These are phyloP conservation scores for Diplodia scrobiculata DNA, from an alignment of 2,329 filamentous ascomycete species.

Conservation along the genomic window DNA sequence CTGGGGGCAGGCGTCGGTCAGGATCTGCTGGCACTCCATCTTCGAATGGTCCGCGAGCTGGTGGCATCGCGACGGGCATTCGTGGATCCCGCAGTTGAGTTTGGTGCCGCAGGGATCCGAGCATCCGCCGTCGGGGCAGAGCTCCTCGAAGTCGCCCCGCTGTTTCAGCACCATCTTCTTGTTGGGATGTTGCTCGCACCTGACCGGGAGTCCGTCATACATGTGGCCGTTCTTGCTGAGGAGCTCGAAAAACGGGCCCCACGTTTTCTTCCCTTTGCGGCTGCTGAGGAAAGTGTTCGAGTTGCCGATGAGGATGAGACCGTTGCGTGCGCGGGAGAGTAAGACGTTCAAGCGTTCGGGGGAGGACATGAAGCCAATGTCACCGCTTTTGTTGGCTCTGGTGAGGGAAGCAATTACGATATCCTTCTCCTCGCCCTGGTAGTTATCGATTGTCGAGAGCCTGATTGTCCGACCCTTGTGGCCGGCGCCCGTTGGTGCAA, in stretches of 20 bases:
- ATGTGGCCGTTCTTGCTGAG: constrained; percentile 55
- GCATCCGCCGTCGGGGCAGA: constrained; percentile 72
- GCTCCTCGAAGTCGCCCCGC: constrained; percentile 61
- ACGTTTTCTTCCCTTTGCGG: constrained; percentile 60
- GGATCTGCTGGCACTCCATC: constrained; percentile 50
- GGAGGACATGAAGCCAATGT: constrained; percentile 71
- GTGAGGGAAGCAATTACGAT: constrained; percentile 71
- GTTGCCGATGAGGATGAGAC: constrained; percentile 70
- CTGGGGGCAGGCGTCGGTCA: constrained; percentile 55
- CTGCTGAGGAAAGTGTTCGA: constrained; percentile 64
- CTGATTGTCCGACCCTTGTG: constrained; percentile 45
- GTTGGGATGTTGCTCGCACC: constrained; percentile 48
- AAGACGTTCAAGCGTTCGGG: constrained; percentile 71
- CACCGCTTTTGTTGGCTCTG: constrained; percentile 62
- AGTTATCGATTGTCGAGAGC: constrained; percentile 76
- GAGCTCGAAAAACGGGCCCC: constrained; percentile 60
- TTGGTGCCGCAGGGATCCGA: constrained; percentile 56
- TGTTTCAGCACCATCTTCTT: constrained; percentile 51
- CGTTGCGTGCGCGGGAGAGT: constrained; percentile 66
- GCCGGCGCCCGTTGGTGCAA: constrained; percentile 48
- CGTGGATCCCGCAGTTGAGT: constrained; percentile 62
- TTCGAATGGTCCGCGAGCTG: constrained; percentile 61
- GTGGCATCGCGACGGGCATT: constrained; percentile 65
- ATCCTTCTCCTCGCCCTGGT: constrained; percentile 75
- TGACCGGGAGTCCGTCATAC: constrained; percentile 46